These are phyloP conservation scores for Theobroma grandiflorum DNA, from an alignment of 441 rosid species.

Conservation along the genomic window DNA sequence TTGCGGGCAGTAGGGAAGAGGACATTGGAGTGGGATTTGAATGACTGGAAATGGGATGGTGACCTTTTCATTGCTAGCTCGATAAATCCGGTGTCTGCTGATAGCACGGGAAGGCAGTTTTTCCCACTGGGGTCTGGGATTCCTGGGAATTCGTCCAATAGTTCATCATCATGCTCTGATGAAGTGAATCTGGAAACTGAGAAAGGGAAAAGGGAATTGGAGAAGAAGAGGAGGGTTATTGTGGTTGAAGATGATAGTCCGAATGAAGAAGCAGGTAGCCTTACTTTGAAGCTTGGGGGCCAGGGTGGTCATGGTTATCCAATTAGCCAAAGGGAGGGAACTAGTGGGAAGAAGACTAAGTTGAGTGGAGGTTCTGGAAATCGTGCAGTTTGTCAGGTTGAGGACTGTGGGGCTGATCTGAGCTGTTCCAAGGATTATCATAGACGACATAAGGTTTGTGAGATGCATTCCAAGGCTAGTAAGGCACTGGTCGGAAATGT, in stretches of 20 bases:
- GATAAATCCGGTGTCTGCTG: slow-evolving; percentile 54
- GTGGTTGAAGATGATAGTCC: slow-evolving; percentile 57
- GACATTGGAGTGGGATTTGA: slow-evolving; percentile 85
- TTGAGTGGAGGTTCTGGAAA: slow-evolving; percentile 55
- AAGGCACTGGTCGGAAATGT: slow-evolving; percentile 87
- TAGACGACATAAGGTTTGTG: slow-evolving; percentile 95
- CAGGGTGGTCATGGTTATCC: slow-evolving; percentile 59
- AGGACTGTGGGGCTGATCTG: slow-evolving; percentile 92
- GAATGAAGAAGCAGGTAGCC: slow-evolving; percentile 53
- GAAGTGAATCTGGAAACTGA: slow-evolving; percentile 63
- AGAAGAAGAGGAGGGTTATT: slow-evolving; percentile 82
- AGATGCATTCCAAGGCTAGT: slow-evolving; percentile 92
- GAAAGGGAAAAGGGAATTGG: slow-evolving; percentile 65
- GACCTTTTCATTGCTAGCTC: slow-evolving; percentile 87
- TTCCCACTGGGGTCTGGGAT: slow-evolving; percentile 58
- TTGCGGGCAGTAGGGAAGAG: slow-evolving; percentile 67
- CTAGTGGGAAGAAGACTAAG: slow-evolving; percentile 74
- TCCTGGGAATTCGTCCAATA: slow-evolving; percentile 71
- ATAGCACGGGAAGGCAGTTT: slow-evolving; percentile 53
- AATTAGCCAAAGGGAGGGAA: slow-evolving; percentile 55
- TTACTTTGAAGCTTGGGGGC: slow-evolving; percentile 77
- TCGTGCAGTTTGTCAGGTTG: slow-evolving; percentile 92
- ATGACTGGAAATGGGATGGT: slow-evolving; percentile 99
- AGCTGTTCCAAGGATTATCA: slow-evolving; percentile 94
- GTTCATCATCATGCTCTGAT: slow-evolving; percentile 85